phyloP scores from a whole-genome alignment of 768 basidiomycete species.

The Pleurotus salmoneostramineus region DNA sequence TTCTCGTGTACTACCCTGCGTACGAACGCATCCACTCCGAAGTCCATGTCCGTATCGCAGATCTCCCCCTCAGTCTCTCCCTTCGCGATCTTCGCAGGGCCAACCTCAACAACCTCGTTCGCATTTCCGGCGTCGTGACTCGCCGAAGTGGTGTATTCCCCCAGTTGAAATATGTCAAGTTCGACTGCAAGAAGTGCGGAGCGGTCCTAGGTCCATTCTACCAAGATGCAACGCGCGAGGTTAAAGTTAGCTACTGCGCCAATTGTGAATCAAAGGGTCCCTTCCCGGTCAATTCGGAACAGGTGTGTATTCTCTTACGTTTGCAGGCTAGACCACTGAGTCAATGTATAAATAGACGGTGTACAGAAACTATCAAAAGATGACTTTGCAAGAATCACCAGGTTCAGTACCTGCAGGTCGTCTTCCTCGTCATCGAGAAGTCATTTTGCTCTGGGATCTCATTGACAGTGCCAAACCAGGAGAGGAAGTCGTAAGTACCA shows the following conservation, averaged over 20 bases:
- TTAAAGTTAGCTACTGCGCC: slow-evolving; percentile 90
- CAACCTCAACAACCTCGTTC: slow-evolving; percentile 92
- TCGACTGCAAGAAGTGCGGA: slow-evolving; percentile 94
- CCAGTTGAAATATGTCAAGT: slow-evolving; percentile 99
- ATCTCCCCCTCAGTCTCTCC: slow-evolving; percentile 86
- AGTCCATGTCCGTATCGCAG: slow-evolving; percentile 94
- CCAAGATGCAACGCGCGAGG: slow-evolving; percentile 93
- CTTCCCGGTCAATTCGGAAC: slow-evolving; percentile 94
- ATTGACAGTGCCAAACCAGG: slow-evolving; percentile 98
- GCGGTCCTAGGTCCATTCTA: slow-evolving; percentile 96
- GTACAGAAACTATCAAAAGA: slow-evolving; percentile 97
- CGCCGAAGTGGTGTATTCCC: slow-evolving; percentile 95
- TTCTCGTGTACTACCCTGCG: slow-evolving; percentile 91
- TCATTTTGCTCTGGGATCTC: slow-evolving; percentile 95
- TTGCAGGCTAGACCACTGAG: neutral
- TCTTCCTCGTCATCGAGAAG: slow-evolving; percentile 93
- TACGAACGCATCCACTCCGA: slow-evolving; percentile 98
- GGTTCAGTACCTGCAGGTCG: slow-evolving; percentile 98
- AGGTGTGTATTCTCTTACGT: slow-evolving; percentile 44
- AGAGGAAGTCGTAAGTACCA: slow-evolving; percentile 81
- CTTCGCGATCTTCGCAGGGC: slow-evolving; percentile 90
- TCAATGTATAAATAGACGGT: slow-evolving; percentile 62
- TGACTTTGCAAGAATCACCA: slow-evolving; percentile 97
- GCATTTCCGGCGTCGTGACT: slow-evolving; percentile 94
- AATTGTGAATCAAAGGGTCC: slow-evolving; percentile 95